Evolutionary conservation across 495 filamentous ascomycete genomes (phyloP).

Genomic region (Letharia lupina): DNA sequence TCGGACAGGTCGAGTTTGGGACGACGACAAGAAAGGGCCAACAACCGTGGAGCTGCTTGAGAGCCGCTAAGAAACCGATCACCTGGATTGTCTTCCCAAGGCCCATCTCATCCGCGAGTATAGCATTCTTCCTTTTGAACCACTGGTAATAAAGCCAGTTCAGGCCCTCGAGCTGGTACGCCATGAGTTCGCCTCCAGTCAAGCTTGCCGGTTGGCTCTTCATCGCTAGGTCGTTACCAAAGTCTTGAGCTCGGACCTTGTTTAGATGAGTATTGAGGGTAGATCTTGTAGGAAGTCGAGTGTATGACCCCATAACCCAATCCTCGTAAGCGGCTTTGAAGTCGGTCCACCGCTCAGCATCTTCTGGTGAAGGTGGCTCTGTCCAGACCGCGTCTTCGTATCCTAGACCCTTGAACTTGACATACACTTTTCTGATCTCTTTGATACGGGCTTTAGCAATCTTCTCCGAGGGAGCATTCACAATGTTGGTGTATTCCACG

Average conservation of each 20-base stretch:
- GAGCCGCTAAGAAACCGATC: conserved; percentile 67
- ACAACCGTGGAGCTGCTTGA: conserved; percentile 71
- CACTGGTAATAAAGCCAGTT: conserved; percentile 98
- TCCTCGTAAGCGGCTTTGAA: conserved; percentile 78
- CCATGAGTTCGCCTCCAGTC: conserved; percentile 75
- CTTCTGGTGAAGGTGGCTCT: conserved; percentile 58
- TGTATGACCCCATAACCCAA: conserved; percentile 66
- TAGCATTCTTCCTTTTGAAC: conserved; percentile 70
- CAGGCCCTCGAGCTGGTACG: conserved; percentile 85
- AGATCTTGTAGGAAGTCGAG: conserved; percentile 45
- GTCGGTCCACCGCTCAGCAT: conserved; percentile 65
- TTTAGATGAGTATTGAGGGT: conserved; percentile 54
- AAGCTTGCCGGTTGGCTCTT: conserved; percentile 66
- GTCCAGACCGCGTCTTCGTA: conserved; percentile 94
- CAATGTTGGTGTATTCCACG: conserved; percentile 52
- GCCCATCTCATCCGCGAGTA: conserved; percentile 98
- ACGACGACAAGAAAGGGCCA: conserved; percentile 93
- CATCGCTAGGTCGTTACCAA: conserved; percentile 55
- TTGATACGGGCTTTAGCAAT: conserved; percentile 59
- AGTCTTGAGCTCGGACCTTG: conserved; percentile 53
- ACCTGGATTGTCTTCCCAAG: conserved; percentile 97
- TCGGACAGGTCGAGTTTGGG: conserved; percentile 88
- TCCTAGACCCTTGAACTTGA: conserved; percentile 92
- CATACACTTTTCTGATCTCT: conserved; percentile 59
- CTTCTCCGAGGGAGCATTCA: conserved; percentile 43